Percentiles rank a stretch among this genome's conserved stretches.
Evolutionary conservation across 2,329 filamentous ascomycete species (phyloP).

Genomic region (Parastagonospora avenae): DNA sequence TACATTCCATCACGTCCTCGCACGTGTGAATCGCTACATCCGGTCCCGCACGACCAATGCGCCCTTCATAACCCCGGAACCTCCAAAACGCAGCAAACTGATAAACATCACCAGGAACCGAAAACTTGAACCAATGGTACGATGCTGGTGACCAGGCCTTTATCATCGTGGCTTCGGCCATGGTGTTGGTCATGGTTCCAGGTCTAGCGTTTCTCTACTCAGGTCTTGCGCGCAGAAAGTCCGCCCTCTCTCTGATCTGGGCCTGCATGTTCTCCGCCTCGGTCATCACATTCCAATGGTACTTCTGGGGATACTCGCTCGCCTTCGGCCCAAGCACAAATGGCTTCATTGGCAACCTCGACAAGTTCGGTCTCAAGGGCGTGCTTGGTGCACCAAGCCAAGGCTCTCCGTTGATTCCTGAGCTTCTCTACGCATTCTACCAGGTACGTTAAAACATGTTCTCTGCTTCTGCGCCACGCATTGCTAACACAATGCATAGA

Average conservation of each 20-base stretch:
- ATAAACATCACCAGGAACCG: conserved; percentile 61
- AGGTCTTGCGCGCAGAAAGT: conserved; percentile 95
- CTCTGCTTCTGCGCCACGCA: too few relatives aligned
- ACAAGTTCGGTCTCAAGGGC: conserved; percentile 86
- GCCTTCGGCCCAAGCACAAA: conserved; percentile 86
- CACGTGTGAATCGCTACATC: conserved; percentile 28
- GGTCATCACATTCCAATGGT: conserved; percentile 97
- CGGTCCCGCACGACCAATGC: conserved; percentile 2
- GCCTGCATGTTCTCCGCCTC: conserved; percentile 93
- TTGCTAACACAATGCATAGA: conserved; percentile 57
- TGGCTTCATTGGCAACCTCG: conserved; percentile 88
- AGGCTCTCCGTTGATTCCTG: conserved; percentile 85
- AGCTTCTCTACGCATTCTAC: conserved; percentile 92
- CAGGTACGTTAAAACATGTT: conserved; percentile 61
- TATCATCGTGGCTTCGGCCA: conserved; percentile 86
- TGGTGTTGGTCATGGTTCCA: conserved; percentile 96
- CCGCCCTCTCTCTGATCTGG: conserved; percentile 95
- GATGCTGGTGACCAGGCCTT: conserved; percentile 89
- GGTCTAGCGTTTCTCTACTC: conserved; percentile 98
- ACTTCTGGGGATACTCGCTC: conserved; percentile 98
- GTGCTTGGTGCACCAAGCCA: conserved; percentile 83
- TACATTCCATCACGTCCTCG: conserved; percentile 30
- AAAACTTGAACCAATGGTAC: conserved; percentile 97
- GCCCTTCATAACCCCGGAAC: not conserved
- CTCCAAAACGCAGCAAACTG: conserved; percentile 7